Conservation (phyloP, 2,329 filamentous ascomycete species). For the Xylaria sp. region DNA sequence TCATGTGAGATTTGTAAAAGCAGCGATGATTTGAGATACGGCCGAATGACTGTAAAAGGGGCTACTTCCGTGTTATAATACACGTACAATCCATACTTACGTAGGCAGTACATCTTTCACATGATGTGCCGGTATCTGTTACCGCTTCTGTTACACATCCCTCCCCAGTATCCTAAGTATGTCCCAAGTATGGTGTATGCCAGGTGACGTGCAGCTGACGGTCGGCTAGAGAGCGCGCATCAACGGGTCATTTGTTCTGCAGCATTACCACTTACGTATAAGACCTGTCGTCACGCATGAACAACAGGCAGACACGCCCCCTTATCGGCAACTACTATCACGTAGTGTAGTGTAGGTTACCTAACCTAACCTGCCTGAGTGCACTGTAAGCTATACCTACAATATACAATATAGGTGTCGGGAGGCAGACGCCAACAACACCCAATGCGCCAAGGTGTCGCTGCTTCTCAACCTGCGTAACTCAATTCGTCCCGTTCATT, state of each 20-base stretch:
- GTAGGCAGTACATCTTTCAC: background rate
- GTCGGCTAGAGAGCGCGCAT: background rate
- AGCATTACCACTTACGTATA: conserved; percentile 7
- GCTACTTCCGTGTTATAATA: background rate
- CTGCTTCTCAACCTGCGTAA: conserved; percentile 23
- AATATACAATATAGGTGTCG: background rate
- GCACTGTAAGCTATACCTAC: background rate
- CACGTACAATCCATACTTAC: background rate
- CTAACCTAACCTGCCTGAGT: background rate
- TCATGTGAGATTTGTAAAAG: background rate
- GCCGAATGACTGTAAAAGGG: background rate
- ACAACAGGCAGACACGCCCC: conserved; percentile 19
- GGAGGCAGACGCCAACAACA: conserved; percentile 19
- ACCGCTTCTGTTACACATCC: background rate
- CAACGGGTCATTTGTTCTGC: conserved; percentile 23
- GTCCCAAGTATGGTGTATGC: background rate
- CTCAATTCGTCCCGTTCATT: conserved; percentile 9
- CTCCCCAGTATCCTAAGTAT: background rate
- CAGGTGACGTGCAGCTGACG: conserved; percentile 26
- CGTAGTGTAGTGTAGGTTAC: no score
- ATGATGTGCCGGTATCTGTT: background rate
- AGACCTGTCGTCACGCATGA: conserved; percentile 26
- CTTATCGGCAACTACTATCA: conserved; percentile 11
- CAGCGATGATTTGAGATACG: background rate
- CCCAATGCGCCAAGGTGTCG: conserved; percentile 31